Evolutionary conservation across 768 basidiomycete genomes (phyloP), one percentile per base, ranked within the genome.

Genomic region (button mushroom (Agaricus bisporus)): DNA sequence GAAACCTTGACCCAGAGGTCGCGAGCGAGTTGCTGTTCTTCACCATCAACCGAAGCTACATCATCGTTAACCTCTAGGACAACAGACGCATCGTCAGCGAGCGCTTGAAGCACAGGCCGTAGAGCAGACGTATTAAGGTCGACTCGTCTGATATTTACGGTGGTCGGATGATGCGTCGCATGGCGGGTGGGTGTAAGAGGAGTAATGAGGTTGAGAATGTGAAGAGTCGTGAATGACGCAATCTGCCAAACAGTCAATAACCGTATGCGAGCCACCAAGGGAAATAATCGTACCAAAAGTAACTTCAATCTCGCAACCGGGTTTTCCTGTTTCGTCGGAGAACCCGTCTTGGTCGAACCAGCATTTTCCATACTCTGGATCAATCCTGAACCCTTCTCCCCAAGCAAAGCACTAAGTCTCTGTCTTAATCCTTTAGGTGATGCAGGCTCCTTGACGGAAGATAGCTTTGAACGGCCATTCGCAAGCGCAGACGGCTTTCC

Each of bases 191-290:
- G 82, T 0, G 94, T 87, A 46, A 99, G 80, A 0, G 97, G 94
- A 0, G 95, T 89, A 66, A 86, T 88, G 55, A 98, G 81, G 74
- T 98, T 98, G 57, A 97, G 79, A 51, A 94, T 81, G 60, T 99
- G 97, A 2, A 99, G 72, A 0, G 84, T 84, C 59, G 95, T 77
- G 80, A 98, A 99, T 3, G 94, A 86, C 15, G 85, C 85, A 60
- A 99, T 91, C 84, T 86, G 58, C 11, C 44, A 5, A 35, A 26
- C n/a, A 32, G n/a, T 28, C 10, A 39, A 17, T 20, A 17, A 38
- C 9, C 17, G 14, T 49, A 48, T 29, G 6, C 37, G 7, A 17
- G 10, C 1, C 11, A 11, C 37, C 11, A 50, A 50, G 41, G 48
- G 10, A n/a, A 74, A n/a, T n/a, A 32, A 8, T 32, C 82, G 29